A percentile compares a stretch with the other conserved stretches of the same genome.
These are phyloP conservation scores for Aureobasidium vineae DNA, from an alignment of 2,329 filamentous ascomycete genomes.

Conservation along the genomic window DNA sequence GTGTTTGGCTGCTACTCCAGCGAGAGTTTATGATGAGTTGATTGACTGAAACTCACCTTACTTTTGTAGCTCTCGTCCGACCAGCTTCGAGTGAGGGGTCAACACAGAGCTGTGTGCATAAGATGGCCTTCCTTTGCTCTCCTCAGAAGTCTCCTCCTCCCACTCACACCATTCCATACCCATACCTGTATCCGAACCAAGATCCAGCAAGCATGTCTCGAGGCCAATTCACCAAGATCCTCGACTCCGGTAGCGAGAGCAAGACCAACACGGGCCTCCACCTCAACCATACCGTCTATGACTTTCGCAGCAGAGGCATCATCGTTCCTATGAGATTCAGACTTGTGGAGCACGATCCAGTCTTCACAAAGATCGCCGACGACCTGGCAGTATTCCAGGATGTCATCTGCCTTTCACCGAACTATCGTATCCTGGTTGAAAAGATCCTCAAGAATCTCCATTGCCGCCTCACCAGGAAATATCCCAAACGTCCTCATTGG, in stretches of 20 bases:
- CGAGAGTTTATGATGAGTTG: neutral
- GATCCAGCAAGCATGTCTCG: neutral
- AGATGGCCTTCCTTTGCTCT: neutral
- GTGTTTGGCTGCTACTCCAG: neutral
- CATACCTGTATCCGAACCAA: neutral
- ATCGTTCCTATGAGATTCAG: slow-evolving; percentile 5
- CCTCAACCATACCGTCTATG: neutral
- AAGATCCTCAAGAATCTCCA: slow-evolving; percentile 8
- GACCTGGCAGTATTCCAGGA: slow-evolving; percentile 7
- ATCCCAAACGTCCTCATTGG: neutral
- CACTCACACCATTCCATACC: neutral
- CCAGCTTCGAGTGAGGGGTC: slow-evolving; percentile 1
- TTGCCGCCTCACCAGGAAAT: neutral
- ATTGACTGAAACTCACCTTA: neutral
- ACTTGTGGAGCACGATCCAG: neutral
- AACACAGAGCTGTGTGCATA: neutral
- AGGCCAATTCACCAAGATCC: neutral
- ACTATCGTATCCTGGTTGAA: neutral
- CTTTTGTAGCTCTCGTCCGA: neutral
- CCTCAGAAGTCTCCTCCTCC: neutral
- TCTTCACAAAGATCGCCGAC: neutral
- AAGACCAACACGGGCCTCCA: neutral
- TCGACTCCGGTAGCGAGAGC: slow-evolving; percentile 3
- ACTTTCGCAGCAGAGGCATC: neutral
- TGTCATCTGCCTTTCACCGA: neutral